Conservation (phyloP, 176 grass and related monocot genomes). For the Zoysia japonica region DNA sequence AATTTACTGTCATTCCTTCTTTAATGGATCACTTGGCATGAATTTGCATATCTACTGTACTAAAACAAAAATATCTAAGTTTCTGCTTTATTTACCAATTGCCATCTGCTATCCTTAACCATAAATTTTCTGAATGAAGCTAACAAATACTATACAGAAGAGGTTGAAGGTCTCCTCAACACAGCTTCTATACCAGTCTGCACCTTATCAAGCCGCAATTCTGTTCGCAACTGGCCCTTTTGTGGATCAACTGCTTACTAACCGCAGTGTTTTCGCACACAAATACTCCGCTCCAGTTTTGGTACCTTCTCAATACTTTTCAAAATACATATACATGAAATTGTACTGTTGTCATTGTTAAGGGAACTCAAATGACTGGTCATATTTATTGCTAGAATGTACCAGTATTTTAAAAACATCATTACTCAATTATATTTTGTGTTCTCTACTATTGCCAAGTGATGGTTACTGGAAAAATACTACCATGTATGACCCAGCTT, state of each 20-base stretch:
- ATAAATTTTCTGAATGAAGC: conserved; percentile 51
- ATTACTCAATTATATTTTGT: conserved; percentile 6
- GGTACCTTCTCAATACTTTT: conserved; percentile 57
- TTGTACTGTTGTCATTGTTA: conserved; percentile 13
- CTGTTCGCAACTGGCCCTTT: conserved; percentile 91
- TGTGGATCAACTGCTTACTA: conserved; percentile 84
- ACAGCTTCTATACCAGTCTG: conserved; percentile 89
- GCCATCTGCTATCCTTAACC: conserved; percentile 62
- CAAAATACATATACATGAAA: conserved; percentile 21
- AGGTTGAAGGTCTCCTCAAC: conserved; percentile 96
- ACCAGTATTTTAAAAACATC: conserved; percentile 27
- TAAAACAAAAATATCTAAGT: conserved; percentile 10
- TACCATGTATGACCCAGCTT: conserved; percentile 12
- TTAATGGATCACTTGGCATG: conserved; percentile 34
- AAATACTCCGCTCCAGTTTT: conserved; percentile 73
- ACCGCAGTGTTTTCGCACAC: conserved; percentile 79
- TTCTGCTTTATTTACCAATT: not conserved
- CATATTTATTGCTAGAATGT: conserved; percentile 16
- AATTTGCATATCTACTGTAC: conserved; percentile 28
- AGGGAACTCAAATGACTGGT: not conserved
- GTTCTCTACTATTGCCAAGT: not conserved
- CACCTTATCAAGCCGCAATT: conserved; percentile 88
- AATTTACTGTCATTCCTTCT: conserved; percentile 17
- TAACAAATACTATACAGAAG: conserved; percentile 99
- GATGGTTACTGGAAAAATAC: conserved; percentile 10